Evolutionary conservation across 2,329 filamentous ascomycete species (phyloP).

Genomic region (Nannizzia gypsea): DNA sequence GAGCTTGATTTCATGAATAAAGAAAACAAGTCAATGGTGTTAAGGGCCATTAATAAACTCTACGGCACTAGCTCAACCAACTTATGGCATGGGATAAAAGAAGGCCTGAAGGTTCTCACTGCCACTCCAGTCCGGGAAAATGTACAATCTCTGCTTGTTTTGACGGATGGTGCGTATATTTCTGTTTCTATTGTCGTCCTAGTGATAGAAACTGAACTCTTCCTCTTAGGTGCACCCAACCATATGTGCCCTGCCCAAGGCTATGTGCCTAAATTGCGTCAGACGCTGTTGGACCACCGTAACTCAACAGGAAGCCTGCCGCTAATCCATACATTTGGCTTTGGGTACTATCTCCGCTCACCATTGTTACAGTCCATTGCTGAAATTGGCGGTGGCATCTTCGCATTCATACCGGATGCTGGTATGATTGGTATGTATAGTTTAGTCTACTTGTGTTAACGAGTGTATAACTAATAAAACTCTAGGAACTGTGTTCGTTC

Average conservation of each 20-base stretch:
- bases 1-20: conserved; percentile 38
- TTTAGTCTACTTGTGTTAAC: conserved; percentile 6
- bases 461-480: background rate
- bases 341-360: conserved; percentile 40
- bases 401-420: conserved; percentile 50
- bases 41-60: conserved; percentile 37
- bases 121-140: conserved; percentile 18
- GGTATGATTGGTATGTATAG: conserved; percentile 41
- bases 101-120: conserved; percentile 41
- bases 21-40: conserved; percentile 34
- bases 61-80: conserved; percentile 37
- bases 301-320: conserved; percentile 27
- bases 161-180: conserved; percentile 20
- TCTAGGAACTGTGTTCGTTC: conserved; percentile 46
- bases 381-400: conserved; percentile 46
- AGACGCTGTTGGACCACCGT: conserved; percentile 26
- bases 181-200: background rate
- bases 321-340: conserved; percentile 42
- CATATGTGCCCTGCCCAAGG: conserved; percentile 42
- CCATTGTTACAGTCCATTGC: conserved; percentile 49
- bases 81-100: conserved; percentile 46
- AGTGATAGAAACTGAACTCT: background rate
- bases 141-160: conserved; percentile 23
- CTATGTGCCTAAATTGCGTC: conserved; percentile 43
- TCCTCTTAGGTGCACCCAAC: conserved; percentile 34